Percentiles rank a stretch among this genome's conserved stretches.
phyloP scores from a whole-genome alignment of 148 eudicot genomes.

The Cornus kousa region DNA sequence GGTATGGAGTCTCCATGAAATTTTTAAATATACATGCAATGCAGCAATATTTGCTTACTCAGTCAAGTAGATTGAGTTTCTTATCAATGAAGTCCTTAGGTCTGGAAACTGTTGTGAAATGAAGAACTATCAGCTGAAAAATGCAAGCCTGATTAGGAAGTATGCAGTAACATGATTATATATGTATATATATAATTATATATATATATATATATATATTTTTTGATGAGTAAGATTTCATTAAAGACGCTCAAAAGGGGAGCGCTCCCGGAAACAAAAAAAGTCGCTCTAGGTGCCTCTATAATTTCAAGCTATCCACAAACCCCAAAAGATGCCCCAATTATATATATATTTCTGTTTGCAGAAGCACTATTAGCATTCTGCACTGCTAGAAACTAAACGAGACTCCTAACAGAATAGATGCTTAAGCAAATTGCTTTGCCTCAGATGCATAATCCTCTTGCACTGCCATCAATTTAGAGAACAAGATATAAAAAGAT shows the following conservation, averaged over 20 bases:
- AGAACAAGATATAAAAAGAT: no score
- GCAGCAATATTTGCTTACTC: not conserved
- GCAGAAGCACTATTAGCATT: not conserved
- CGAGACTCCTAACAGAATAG: not conserved
- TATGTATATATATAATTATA: no score
- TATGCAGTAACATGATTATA: not conserved
- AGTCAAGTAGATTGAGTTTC: not conserved
- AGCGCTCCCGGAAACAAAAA: no score
- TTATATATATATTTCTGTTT: no score
- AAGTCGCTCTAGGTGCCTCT: no score
- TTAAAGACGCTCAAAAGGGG: no score
- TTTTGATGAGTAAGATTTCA: no score
- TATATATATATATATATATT: no score
- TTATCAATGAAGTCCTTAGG: not conserved
- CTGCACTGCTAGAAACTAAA: not conserved
- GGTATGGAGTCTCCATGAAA: not conserved
- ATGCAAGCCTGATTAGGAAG: not conserved
- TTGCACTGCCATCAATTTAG: not conserved
- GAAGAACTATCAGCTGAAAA: not conserved
- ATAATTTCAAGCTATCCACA: no score
- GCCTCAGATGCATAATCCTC: not conserved
- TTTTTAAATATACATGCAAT: not conserved
- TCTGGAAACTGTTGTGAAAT: not conserved
- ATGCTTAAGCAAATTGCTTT: not conserved
- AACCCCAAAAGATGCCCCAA: no score